Evolutionary conservation across 345 rosid genomes (phyloP), one percentile per base, ranked within the genome.

Genomic region (Mallotus nudiflorus): DNA sequence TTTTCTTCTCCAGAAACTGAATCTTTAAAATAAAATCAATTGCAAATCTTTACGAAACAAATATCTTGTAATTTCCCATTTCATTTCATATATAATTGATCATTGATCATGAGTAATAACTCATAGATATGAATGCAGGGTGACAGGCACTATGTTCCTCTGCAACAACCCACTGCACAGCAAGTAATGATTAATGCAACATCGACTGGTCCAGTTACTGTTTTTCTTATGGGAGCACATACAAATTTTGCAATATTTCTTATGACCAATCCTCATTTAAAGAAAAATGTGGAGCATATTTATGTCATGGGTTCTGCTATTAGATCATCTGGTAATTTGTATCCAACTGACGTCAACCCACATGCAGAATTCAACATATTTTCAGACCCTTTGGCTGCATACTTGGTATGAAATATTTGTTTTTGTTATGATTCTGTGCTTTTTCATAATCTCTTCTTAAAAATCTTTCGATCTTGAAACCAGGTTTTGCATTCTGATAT

Each of bases 291-390:
- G 55, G 79, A 90, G 84, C 93, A 85, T 28, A 83, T 90, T 40
- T 92, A 85, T 62, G 71, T 85, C 2, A 92, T 92, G 98, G 98
- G 96, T 4, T 96, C 95, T 60, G 95, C 90, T 12, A 91, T 92
- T 72, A 81, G 90, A 72, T 81, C 90, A 73, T 77, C 49, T 10
- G 96, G 96, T 6, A 90, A 92, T 77, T 51, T 92, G 81, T 86
- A 46, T 77, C 78, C 50, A 11, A 87, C 95, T 4, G 86, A 74
- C 79, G 86, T 74, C 53, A 92, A 90, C 74, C 98, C 96, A 51
- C 90, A 84, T 55, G 96, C 93, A 0, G 98, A 92, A 80, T 92
- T 88, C 80, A 92, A 92, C 75, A 82, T 88, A 46, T 92, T 90
- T 58, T 86, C 69, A 27, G 96, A 92, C 65, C 98, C 98, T 65